Conservation (phyloP, 306 rosid species). For the Astragalus glycyphyllos region DNA sequence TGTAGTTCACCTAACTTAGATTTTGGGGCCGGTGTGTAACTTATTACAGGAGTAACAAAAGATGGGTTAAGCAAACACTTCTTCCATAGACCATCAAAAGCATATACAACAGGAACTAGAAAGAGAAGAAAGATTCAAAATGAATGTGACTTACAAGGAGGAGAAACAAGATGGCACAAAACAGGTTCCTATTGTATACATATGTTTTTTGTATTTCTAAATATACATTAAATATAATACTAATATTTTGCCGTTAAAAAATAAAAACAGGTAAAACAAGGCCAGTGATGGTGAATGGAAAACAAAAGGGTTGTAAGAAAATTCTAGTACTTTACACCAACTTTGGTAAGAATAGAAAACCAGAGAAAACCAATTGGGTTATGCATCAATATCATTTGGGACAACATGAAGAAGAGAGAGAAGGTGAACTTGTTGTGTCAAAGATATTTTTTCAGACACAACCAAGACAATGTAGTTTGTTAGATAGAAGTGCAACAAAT, state of each 20-base stretch:
- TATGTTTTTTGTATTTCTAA: no score
- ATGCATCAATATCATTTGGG: slow-evolving; percentile 99
- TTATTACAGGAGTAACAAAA: slow-evolving; percentile 73
- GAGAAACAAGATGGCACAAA: slow-evolving; percentile 98
- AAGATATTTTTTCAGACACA: slow-evolving; percentile 96
- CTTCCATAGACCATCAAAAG: slow-evolving; percentile 96
- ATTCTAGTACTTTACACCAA: slow-evolving; percentile 91
- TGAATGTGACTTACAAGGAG: slow-evolving; percentile 61
- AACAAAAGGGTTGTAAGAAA: slow-evolving; percentile 95
- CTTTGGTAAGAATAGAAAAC: slow-evolving; percentile 92
- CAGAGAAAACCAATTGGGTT: slow-evolving; percentile 97
- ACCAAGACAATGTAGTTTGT: slow-evolving; percentile 95
- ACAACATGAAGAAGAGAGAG: slow-evolving; percentile 86
- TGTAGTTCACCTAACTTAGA: slow-evolving; percentile 69
- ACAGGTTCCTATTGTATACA: slow-evolving; percentile 52
- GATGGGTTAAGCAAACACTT: slow-evolving; percentile 96
- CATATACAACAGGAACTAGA: slow-evolving; percentile 97
- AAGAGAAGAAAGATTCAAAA: slow-evolving; percentile 91
- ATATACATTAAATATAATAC: no score
- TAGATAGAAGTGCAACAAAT: slow-evolving; percentile 55
- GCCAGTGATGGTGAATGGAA: slow-evolving; percentile 85
- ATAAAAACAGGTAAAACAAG: slow-evolving; percentile 92
- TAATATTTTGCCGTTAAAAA: no score
- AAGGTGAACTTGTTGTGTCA: slow-evolving; percentile 94
- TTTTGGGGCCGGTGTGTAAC: slow-evolving; percentile 31